phyloP scores from a whole-genome alignment of 31 red algal genomes.

The Asparagopsis taxiformis region DNA sequence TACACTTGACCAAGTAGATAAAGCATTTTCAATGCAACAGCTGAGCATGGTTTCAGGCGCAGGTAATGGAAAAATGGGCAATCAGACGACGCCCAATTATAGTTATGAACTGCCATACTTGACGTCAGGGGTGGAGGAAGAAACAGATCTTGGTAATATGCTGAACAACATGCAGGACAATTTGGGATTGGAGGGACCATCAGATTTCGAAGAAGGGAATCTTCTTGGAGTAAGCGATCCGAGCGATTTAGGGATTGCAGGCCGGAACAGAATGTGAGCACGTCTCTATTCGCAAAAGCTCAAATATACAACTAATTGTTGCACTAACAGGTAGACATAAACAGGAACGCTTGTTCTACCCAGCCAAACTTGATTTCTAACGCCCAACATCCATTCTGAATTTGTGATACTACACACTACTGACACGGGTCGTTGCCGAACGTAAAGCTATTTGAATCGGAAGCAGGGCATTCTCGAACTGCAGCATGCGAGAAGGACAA shows the following conservation, averaged over 20 bases:
- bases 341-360: too few relatives aligned
- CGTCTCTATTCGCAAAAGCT: not conserved
- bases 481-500: too few relatives aligned
- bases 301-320: too few relatives aligned
- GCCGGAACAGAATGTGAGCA: conserved; percentile 31
- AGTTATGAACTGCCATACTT: conserved; percentile 35
- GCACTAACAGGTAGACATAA: too few relatives aligned
- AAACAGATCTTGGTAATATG: conserved; percentile 37
- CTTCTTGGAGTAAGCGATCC: conserved; percentile 44
- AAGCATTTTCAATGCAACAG: conserved; percentile 13
- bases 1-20: conserved; percentile 22
- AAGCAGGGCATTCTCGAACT: too few relatives aligned
- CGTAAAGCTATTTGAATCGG: too few relatives aligned
- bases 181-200: conserved; percentile 13
- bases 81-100: conserved; percentile 15
- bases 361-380: too few relatives aligned
- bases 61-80: conserved; percentile 29
- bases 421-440: too few relatives aligned
- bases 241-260: conserved; percentile 13
- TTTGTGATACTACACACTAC: too few relatives aligned
- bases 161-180: conserved; percentile 34
- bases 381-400: too few relatives aligned
- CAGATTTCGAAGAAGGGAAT: conserved; percentile 59
- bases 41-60: conserved; percentile 17
- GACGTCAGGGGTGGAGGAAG: conserved; percentile 33